Evolutionary conservation across 768 basidiomycete genomes (phyloP).

Genomic region (Hirschioporus abietinus): DNA sequence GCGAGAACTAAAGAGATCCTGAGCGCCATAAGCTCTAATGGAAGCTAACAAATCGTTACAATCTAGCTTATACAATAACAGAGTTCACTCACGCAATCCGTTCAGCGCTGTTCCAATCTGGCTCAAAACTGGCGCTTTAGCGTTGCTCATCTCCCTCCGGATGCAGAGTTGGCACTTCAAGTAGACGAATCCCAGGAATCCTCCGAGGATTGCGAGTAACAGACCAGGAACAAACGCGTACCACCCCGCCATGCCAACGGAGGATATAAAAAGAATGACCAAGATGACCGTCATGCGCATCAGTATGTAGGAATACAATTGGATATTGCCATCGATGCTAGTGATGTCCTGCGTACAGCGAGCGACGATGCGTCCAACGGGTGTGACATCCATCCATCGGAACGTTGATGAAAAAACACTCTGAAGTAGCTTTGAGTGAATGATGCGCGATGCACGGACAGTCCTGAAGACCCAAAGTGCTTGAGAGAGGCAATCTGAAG

Average conservation of each 20-base stretch:
- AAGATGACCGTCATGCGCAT: conserved; percentile 1
- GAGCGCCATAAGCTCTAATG: conserved; percentile 33
- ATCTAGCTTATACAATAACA: background rate
- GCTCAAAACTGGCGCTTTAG: conserved; percentile 25
- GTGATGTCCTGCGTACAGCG: conserved; percentile 20
- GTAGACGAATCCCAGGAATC: conserved; percentile 28
- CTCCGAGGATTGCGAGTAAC: conserved; percentile 21
- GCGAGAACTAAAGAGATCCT: conserved; percentile 23
- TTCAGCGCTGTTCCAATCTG: conserved; percentile 11
- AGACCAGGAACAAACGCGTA: conserved; percentile 11
- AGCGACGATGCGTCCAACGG: conserved; percentile 19
- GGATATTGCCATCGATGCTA: conserved; percentile 9
- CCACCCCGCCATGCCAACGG: background rate
- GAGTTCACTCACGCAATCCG: conserved; percentile 7
- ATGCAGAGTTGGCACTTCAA: conserved; percentile 32
- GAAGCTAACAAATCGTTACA: conserved; percentile 18
- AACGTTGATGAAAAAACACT: conserved; percentile 11
- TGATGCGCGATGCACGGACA: conserved; percentile 8
- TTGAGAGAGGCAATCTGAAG: conserved; percentile 10
- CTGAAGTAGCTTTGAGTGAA: conserved; percentile 9
- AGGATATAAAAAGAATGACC: background rate
- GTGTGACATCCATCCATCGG: conserved; percentile 20
- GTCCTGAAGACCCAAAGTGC: conserved; percentile 8
- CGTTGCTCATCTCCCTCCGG: conserved; percentile 31
- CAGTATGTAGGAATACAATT: background rate